phyloP scores from a whole-genome alignment of 1,284 basidiomycete species.

The Gymnopus androsaceus region DNA sequence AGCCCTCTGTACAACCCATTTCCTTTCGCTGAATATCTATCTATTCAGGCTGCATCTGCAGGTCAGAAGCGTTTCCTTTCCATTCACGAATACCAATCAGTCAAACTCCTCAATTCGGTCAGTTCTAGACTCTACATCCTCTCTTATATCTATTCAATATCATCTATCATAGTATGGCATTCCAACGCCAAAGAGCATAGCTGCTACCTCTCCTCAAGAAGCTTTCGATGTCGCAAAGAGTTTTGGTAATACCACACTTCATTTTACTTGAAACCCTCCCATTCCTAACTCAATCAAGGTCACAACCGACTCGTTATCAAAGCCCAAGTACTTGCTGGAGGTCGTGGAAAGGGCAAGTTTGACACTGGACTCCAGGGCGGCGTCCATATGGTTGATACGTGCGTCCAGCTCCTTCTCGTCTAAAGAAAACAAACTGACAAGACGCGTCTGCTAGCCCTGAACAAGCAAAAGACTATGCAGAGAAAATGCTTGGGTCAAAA shows the following conservation, averaged over 20 bases:
- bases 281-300: constrained; percentile 40
- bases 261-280: background rate
- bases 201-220: constrained; percentile 88
- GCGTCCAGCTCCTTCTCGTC: constrained; percentile 3
- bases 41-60: constrained; percentile 62
- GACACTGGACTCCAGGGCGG: constrained; percentile 96
- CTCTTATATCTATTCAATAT: background rate
- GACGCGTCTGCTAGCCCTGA: constrained; percentile 63
- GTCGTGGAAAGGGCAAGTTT: constrained; percentile 98
- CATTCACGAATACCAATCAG: constrained; percentile 98
- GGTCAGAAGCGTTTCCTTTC: constrained; percentile 93
- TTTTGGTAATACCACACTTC: constrained; percentile 58
- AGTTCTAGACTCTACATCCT: constrained; percentile 24
- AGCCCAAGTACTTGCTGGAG: constrained; percentile 98
- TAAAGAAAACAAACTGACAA: too few relatives aligned
- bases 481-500: constrained; percentile 93
- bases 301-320: constrained; percentile 87
- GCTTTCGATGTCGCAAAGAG: constrained; percentile 87
- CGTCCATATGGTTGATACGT: constrained; percentile 90
- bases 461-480: constrained; percentile 86
- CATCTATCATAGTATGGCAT: constrained; percentile 79
- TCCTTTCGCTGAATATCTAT: constrained; percentile 1
- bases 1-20: background rate
- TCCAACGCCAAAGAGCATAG: constrained; percentile 90
- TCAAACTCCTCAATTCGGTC: constrained; percentile 92